Base-by-base conservation (phyloP, 2,329 filamentous ascomycete species). In the Penicillium sp. region DNA sequence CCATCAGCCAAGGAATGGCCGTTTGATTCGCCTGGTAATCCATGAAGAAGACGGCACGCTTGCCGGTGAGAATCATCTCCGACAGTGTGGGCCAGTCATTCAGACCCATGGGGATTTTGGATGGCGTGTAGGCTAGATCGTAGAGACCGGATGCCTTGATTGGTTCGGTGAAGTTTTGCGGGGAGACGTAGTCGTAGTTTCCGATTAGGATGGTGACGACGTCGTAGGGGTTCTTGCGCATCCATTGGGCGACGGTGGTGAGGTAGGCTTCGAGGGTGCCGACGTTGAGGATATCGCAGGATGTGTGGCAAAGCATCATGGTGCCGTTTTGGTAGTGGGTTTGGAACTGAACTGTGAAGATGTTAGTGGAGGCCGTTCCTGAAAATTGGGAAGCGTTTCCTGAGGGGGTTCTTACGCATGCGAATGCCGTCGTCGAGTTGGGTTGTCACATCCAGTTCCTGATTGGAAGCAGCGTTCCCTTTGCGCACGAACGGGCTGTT, bases 131-230 rank as follows among this genome's bases (percentile, higher is more conserved):
- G 35, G 90, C 84, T 73, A 91, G 92, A 53, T 88, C 84, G 22
- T 86, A 79, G 28, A 97, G 84, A 5, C 93, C 93, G 0, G 90
- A 88, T 58, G 85, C 80, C 73, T 91, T 81, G 66, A 97, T 89
- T 37, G 87, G 88, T 0, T 83, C 83, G 6, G 84, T 86, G 75
- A 91, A 97, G 62, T 85, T 84, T 4, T 76, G 78, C 1, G 90
- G 82, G 4, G 82, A 79, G n/a, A 89, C 88, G 73, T 90, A 91
- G 78, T 93, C 91, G 70, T 86, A 89, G 76, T 97, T 97, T 60
- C 89, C 92, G 55, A 97, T 88, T 19, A 97, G 82, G 66, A 97
- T 88, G 1, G 92, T 93, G 28, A 97, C 86, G 1, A 97, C 91
- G 67, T 97, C 93, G 79, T 92, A 94, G 0, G 92, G 93, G 69